phyloP scores from a whole-genome alignment of 768 basidiomycete species.

The Polyporus arcularius region DNA sequence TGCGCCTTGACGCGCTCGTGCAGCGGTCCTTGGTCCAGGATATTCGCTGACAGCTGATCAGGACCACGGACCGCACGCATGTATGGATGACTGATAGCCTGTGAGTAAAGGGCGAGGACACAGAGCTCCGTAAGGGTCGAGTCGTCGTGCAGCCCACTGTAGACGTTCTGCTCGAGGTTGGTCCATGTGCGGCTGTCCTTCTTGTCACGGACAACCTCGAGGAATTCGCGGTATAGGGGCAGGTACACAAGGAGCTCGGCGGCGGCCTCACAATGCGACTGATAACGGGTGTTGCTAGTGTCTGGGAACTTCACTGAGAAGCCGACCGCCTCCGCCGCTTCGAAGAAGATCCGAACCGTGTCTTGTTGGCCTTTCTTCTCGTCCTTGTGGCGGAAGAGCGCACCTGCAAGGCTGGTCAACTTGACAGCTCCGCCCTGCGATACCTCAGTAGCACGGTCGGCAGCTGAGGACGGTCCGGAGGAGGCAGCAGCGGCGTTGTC shows the following conservation, averaged over 20 bases:
- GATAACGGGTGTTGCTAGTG: constrained; percentile 37
- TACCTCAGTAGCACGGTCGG: background rate
- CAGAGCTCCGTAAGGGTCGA: constrained; percentile 21
- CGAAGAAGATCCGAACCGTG: constrained; percentile 25
- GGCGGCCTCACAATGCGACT: constrained; percentile 34
- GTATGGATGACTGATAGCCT: background rate
- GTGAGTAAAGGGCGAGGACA: background rate
- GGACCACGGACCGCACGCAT: background rate
- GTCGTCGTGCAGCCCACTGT: constrained; percentile 9
- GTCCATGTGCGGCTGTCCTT: constrained; percentile 23
- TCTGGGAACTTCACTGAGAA: constrained; percentile 30
- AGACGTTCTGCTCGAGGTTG: constrained; percentile 35
- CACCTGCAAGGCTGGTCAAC: constrained; percentile 27
- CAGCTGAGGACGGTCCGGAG: background rate
- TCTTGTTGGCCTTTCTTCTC: constrained; percentile 38
- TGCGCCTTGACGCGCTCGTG: background rate
- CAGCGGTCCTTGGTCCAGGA: background rate
- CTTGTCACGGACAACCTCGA: constrained; percentile 30
- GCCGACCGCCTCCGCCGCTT: constrained; percentile 12
- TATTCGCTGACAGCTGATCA: background rate
- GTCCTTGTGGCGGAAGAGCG: constrained; percentile 37
- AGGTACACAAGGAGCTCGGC: constrained; percentile 29
- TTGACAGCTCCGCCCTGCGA: constrained; percentile 29
- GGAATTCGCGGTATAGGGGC: constrained; percentile 31
- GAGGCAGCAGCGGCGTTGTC: background rate